Evolutionary conservation across 129 eudicot species (phyloP).

Genomic region (Tagetes erecta): DNA sequence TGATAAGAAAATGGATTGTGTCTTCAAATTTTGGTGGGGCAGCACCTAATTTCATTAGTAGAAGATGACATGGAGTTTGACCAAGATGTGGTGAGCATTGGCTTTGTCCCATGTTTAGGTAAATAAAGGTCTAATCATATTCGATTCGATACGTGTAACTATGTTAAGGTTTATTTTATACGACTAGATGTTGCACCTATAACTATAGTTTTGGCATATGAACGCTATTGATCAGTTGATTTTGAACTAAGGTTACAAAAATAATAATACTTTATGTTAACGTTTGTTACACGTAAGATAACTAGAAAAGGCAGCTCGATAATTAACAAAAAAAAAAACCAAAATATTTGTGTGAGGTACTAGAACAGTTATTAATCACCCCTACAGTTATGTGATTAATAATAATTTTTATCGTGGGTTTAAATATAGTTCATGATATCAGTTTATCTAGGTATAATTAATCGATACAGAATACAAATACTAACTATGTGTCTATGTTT

Average conservation of each 20-base stretch:
- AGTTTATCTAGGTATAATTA: not conserved
- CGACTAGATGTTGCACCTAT: slow-evolving; percentile 10
- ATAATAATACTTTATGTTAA: too few relatives aligned
- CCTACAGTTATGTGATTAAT: not conserved
- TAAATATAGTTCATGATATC: not conserved
- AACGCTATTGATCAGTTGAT: not conserved
- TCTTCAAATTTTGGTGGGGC: slow-evolving; percentile 36
- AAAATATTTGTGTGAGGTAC: not conserved
- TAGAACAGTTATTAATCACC: not conserved
- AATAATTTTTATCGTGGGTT: not conserved
- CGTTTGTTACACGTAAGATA: not conserved
- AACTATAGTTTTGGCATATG: not conserved
- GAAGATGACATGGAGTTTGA: slow-evolving; percentile 30
- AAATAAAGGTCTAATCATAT: slow-evolving; percentile 24
- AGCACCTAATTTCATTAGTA: slow-evolving; percentile 25
- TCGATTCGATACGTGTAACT: not conserved
- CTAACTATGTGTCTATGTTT: not conserved
- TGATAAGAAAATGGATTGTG: slow-evolving; percentile 22
- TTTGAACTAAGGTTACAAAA: not conserved
- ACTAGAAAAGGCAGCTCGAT: not conserved
- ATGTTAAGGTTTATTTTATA: slow-evolving; percentile 18
- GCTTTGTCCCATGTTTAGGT: slow-evolving; percentile 39
- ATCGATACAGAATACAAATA: not conserved
- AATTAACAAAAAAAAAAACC: not conserved
- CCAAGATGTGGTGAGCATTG: slow-evolving; percentile 38